phyloP scores from a whole-genome alignment of 2,329 filamentous ascomycete genomes.

The Apiospora rasikravindrae region DNA sequence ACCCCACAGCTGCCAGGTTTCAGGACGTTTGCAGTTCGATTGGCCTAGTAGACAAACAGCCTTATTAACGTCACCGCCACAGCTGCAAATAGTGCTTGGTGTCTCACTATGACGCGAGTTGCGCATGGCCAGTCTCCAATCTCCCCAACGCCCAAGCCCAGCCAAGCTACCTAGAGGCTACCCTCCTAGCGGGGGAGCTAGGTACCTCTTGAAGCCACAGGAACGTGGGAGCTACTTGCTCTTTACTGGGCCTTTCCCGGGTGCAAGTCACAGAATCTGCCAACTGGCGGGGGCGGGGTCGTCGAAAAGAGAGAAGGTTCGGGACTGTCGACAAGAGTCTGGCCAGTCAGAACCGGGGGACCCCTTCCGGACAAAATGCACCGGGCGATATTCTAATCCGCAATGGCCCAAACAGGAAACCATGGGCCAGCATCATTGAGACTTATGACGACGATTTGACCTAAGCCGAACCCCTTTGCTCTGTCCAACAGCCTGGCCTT shows the following conservation, averaged over 20 bases:
- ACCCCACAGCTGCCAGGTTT: slow-evolving; percentile 14
- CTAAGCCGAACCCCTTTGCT: neutral
- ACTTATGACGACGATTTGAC: slow-evolving; percentile 8
- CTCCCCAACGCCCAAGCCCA: neutral
- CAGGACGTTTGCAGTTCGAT: neutral
- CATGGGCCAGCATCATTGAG: neutral
- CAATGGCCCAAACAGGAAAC: slow-evolving; percentile 13
- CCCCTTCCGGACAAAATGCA: slow-evolving; percentile 4
- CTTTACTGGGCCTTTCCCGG: neutral
- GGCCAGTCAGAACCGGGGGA: neutral
- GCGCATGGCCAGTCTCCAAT: neutral
- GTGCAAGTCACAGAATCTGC: neutral
- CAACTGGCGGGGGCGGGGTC: slow-evolving; percentile 12
- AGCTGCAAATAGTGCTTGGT: neutral
- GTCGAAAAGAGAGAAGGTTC: neutral
- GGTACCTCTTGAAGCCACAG: neutral
- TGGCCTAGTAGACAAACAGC: neutral
- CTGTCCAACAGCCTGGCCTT: slow-evolving; percentile 13
- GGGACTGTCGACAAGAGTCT: slow-evolving; percentile 3
- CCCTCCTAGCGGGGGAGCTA: neutral
- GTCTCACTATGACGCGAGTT: slow-evolving; percentile 16
- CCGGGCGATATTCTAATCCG: neutral
- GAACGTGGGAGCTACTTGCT: neutral
- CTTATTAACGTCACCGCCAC: slow-evolving; percentile 17
- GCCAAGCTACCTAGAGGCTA: neutral